Percentiles rank a stretch among this genome's conserved stretches.
phyloP scores from a whole-genome alignment of 106 monocot species.

The Triglochin maritima region DNA sequence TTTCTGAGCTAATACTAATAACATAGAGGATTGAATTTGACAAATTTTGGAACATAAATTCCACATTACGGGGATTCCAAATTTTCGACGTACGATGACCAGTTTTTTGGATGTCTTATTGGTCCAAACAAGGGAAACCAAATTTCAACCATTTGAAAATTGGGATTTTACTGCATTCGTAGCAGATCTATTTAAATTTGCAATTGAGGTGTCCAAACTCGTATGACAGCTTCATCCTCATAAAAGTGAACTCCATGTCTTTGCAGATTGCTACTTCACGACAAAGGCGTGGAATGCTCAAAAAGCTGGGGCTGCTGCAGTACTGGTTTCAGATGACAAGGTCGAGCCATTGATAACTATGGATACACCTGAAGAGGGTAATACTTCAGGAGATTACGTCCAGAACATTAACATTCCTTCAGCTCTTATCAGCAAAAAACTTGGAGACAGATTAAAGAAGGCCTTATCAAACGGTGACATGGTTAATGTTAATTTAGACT shows the following conservation, averaged over 20 bases:
- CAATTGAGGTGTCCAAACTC: neutral
- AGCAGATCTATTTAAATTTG: too few species aligned
- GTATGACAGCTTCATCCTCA: neutral
- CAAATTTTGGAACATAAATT: too few species aligned
- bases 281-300: constrained; percentile 96
- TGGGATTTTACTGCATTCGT: too few species aligned
- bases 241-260: constrained; percentile 2
- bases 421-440: constrained; percentile 63
- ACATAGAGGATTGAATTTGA: too few species aligned
- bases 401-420: constrained; percentile 93
- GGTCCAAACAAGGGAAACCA: too few species aligned
- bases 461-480: constrained; percentile 64
- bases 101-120: too few species aligned
- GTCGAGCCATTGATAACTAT: constrained; percentile 90
- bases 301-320: constrained; percentile 81
- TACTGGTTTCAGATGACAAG: constrained; percentile 81
- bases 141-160: too few species aligned
- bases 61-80: too few species aligned
- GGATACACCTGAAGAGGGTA: constrained; percentile 89
- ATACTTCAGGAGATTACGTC: constrained; percentile 65
- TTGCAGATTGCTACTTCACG: constrained; percentile 48
- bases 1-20: too few species aligned
- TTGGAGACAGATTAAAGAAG: constrained; percentile 74
- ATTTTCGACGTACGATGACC: too few species aligned
- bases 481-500: constrained; percentile 96